phyloP scores from a whole-genome alignment of 371 early-diverging fungal species.

The Homolaphlyctis polyrhiza region DNA sequence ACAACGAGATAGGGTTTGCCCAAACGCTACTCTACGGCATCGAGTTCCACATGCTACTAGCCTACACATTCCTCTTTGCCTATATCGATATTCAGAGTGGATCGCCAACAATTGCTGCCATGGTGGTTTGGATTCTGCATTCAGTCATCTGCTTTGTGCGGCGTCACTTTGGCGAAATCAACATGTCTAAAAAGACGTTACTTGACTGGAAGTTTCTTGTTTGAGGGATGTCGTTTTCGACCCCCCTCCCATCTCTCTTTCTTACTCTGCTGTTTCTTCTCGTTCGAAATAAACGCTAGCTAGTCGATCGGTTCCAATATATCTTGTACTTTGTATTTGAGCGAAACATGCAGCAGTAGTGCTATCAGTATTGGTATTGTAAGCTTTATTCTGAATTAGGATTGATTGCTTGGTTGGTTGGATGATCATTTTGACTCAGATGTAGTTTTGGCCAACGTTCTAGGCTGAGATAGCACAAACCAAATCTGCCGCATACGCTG shows the following conservation, averaged over 20 bases:
- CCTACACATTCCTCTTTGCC: conserved; percentile 31
- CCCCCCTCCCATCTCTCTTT: too few relatives aligned
- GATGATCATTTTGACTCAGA: too few relatives aligned
- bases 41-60: conserved; percentile 31
- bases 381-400: too few relatives aligned
- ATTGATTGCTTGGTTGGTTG: too few relatives aligned
- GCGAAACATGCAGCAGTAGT: too few relatives aligned
- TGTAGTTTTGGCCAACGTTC: too few relatives aligned
- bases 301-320: too few relatives aligned
- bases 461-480: conserved; percentile 8
- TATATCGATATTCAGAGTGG: conserved; percentile 19
- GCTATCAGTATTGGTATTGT: too few relatives aligned
- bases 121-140: conserved; percentile 28
- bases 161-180: conserved; percentile 37
- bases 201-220: conserved; percentile 45
- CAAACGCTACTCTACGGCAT: conserved; percentile 32
- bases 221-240: too few relatives aligned
- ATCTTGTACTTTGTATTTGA: too few relatives aligned
- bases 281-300: too few relatives aligned
- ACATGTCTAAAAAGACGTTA: conserved; percentile 34
- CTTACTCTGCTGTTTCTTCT: too few relatives aligned
- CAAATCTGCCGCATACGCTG: conserved; percentile 11
- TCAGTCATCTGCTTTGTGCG: conserved; percentile 16
- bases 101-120: conserved; percentile 21
- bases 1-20: conserved; percentile 22